Evolutionary conservation across 495 filamentous ascomycete species (phyloP), one percentile per base, ranked within the genome.

Genomic region (Astrothelium subdiscretum): DNA sequence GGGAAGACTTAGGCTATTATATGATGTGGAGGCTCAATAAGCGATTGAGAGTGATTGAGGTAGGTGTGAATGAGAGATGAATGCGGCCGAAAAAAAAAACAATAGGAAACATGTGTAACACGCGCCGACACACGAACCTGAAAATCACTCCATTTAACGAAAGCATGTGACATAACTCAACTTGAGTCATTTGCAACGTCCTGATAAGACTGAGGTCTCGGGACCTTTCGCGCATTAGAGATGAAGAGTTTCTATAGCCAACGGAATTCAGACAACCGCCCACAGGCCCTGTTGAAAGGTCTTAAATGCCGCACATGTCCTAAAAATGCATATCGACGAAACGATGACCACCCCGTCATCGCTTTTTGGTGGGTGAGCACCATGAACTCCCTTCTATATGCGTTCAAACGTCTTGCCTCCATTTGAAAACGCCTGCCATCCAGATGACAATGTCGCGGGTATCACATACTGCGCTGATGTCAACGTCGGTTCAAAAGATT

Each of bases 401-500:
- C n/a, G 13, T 26, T 48, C 22, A 11, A 44, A 58, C 6, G 10
- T 32, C 13, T n/a, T n/a, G 40, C 32, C 24, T 42, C 38, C 11
- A 27, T 57, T 29, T 8, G 32, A 31, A 27, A 62, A 63, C 27
- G 38, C 42, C 44, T 2, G 32, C 24, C 6, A 24, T 57, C 48
- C 48, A 18, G 54, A 38, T 61, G 27, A 31, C 31, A 12, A 24
- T 24, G 11, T 11, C 2, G 18, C 24, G 31, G 31, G 57, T 59
- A 59, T 59, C 13, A 35, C 27, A 59, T 24, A 54, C 20, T 24
- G 20, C 27, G 44, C 42, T 43, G 29, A 18, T 27, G 13, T 32
- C 22, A 54, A 40, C 75, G 67, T 69, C 85, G 79, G 71, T 88
- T 87, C 40, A 96, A 76, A 29, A 96, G 81, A 51, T 84, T 92